These are phyloP conservation scores for Fusarium oxysporum DNA, from an alignment of 2,329 filamentous ascomycete species.

Conservation along the genomic window DNA sequence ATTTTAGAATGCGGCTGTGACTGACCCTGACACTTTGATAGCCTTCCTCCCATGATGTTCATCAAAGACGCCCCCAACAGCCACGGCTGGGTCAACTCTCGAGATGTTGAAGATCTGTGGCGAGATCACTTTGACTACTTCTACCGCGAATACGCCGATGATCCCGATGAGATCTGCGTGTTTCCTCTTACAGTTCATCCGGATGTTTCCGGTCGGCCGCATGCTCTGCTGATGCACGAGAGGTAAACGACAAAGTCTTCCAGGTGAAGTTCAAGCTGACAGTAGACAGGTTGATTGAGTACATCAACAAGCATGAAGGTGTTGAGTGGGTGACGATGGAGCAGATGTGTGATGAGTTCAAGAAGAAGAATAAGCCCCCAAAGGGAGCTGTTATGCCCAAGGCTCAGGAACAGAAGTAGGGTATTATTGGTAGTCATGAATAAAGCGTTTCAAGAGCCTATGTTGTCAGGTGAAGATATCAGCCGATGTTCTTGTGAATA, in stretches of 20 bases:
- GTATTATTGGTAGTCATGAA: background rate
- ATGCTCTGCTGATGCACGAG: slow-evolving; percentile 80
- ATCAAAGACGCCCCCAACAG: slow-evolving; percentile 74
- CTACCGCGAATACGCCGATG: slow-evolving; percentile 66
- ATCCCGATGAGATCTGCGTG: slow-evolving; percentile 75
- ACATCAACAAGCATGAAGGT: slow-evolving; percentile 71
- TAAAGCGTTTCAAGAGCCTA: background rate
- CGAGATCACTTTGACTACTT: slow-evolving; percentile 78
- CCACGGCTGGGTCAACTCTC: slow-evolving; percentile 69
- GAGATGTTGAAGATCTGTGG: slow-evolving; percentile 75
- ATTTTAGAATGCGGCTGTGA: fast-evolving
- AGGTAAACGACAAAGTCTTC: slow-evolving; percentile 17
- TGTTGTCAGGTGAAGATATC: background rate
- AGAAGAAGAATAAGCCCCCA: slow-evolving; percentile 69
- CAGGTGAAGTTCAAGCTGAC: too few species aligned
- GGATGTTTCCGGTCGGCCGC: slow-evolving; percentile 77
- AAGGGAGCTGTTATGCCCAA: slow-evolving; percentile 60
- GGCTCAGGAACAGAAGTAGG: background rate
- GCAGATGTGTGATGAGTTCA: slow-evolving; percentile 79
- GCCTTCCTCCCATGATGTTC: slow-evolving; percentile 76
- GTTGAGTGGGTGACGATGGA: slow-evolving; percentile 78
- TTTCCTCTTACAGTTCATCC: slow-evolving; percentile 84
- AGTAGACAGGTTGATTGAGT: slow-evolving; percentile 63
- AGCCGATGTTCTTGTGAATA: background rate
- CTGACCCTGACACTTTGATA: background rate